Evolutionary conservation across 305 asterid species (phyloP), one percentile per base, ranked within the genome.

Genomic region (Solanum hybrid): DNA sequence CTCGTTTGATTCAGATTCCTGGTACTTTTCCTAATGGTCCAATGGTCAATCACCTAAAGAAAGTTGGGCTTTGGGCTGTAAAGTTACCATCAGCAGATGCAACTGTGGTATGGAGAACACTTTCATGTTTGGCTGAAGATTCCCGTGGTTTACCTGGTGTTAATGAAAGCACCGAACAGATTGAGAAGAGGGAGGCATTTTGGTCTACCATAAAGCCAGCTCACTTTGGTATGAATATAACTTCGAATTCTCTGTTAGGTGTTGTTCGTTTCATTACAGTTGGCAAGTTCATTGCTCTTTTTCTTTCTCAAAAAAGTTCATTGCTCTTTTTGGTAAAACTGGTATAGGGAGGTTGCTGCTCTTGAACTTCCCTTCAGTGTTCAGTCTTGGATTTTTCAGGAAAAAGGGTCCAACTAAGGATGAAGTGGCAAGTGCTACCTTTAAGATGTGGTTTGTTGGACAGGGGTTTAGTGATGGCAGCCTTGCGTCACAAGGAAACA

Each of bases 401-500:
- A 95, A 96, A 91, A 90, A 93, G 11, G 99, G 99, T 89, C 99
- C 99, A 2, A 88, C 98, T 0, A 96, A 95, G 93, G 99, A 97
- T 17, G 95, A 97, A 92, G 98, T 96, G 76, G 93, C 91, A 26
- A 93, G 97, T 89, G 97, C 97, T 60, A 85, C 94, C 27, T 96
- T 96, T 85, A 96, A 95, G 95, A 95, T 96, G 98, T 96, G 99
- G 98, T 97, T 97, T 60, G 93, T 97, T 4, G 98, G 99, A 32
- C 95, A 91, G 7, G 99, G 99, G 22, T 96, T 81, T 81, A 92
- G 95, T 11, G 98, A 96, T 31, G 27, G 27, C 1, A 91, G 91
- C 90, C 89, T 94, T 27, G 94, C 94, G 6, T 89, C 92, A 12
- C 85, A 91, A 84, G 94, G 93, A 5, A 90, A 88, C 77, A 91